phyloP scores from a whole-genome alignment of 352 stramenopile genomes.

The Pythium vanterpoolii region DNA sequence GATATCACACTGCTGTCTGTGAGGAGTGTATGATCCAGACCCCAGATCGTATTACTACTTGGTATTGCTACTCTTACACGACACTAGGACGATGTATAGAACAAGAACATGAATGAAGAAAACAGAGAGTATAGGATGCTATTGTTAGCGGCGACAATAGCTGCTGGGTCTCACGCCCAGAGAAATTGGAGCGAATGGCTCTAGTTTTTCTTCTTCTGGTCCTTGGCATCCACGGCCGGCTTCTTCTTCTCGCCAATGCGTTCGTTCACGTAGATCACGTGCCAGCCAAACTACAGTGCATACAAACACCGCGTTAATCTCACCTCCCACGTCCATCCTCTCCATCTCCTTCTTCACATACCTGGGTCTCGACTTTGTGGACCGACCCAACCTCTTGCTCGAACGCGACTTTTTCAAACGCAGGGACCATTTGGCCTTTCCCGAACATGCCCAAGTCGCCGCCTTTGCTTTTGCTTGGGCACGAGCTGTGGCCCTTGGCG shows the following conservation, averaged over 20 bases:
- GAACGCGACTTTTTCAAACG: conserved; percentile 76
- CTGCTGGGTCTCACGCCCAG: no score
- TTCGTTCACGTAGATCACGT: conserved; percentile 69
- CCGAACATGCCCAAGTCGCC: conserved; percentile 72
- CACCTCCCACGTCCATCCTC: neutral
- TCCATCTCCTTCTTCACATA: conserved; percentile 3
- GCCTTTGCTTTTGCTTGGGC: conserved; percentile 55
- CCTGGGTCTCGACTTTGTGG: conserved; percentile 84
- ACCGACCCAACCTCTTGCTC: conserved; percentile 61
- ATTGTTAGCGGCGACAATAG: no score
- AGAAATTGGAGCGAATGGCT: no score
- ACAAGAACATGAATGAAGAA: no score
- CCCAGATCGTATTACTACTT: no score
- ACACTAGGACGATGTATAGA: no score
- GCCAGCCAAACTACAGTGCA: conserved; percentile 60
- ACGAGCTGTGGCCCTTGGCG: conserved; percentile 70
- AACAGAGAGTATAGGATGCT: no score
- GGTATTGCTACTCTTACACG: no score
- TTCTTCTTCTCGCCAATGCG: conserved; percentile 50
- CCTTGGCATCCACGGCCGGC: conserved; percentile 15
- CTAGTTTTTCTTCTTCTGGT: conserved; percentile 27
- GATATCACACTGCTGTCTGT: no score
- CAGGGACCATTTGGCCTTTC: conserved; percentile 69
- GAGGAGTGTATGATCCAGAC: no score
- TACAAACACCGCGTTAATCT: conserved; percentile 2